Conservation (phyloP, 768 basidiomycete genomes). For the Lyophyllum atratum region DNA sequence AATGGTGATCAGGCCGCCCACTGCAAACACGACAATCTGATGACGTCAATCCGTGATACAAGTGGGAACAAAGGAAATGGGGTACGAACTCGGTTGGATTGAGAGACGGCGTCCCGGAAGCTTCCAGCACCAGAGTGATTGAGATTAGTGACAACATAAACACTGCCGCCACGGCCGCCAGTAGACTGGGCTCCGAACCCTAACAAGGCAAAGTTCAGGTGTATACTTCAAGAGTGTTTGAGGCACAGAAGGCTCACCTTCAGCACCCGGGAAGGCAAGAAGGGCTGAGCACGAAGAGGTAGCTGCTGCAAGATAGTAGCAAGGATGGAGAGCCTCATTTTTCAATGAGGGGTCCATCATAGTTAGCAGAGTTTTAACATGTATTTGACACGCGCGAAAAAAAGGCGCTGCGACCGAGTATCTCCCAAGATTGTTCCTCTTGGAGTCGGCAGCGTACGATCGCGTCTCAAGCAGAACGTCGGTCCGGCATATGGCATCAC, state of each 20-base stretch:
- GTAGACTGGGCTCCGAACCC: conserved; percentile 35
- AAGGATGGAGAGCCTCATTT: conserved; percentile 8
- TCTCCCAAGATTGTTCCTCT: conserved; percentile 14
- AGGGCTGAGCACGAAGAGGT: conserved; percentile 23
- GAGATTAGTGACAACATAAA: conserved; percentile 35
- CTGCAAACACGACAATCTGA: conserved; percentile 35
- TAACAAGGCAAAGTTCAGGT: conserved; percentile 4
- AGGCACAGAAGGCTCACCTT: conserved; percentile 19
- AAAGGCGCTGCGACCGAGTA: not conserved
- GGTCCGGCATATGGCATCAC: conserved; percentile 11
- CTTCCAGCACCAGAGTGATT: conserved; percentile 36
- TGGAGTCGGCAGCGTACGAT: not conserved
- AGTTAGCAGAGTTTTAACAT: not conserved
- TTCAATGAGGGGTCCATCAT: not conserved
- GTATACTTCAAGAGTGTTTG: not conserved
- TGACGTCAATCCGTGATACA: not conserved
- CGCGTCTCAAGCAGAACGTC: not conserved
- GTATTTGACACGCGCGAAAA: not conserved
- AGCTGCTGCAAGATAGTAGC: conserved; percentile 7
- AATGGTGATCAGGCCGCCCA: conserved; percentile 35
- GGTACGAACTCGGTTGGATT: conserved; percentile 25
- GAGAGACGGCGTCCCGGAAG: conserved; percentile 35
- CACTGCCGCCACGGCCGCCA: conserved; percentile 32
- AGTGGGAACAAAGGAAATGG: not conserved
- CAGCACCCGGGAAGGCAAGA: conserved; percentile 34